These are phyloP conservation scores for Polygonum maritimum DNA, from an alignment of 148 eudicot genomes.

Conservation along the genomic window DNA sequence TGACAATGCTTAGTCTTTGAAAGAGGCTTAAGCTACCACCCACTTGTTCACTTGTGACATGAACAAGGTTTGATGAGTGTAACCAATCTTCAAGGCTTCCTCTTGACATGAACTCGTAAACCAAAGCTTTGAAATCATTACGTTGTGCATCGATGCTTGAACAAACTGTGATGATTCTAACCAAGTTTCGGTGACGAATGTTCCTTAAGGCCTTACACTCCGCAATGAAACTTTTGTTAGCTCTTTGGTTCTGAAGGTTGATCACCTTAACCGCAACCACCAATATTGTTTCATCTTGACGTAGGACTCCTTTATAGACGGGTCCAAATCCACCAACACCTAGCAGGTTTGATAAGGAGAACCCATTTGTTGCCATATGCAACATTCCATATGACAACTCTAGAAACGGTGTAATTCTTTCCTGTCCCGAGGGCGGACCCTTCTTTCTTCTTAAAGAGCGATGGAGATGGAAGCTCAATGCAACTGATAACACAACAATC, in stretches of 20 bases:
- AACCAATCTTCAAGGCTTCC: constrained; percentile 16
- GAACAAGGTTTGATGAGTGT: no score
- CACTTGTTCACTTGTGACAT: background rate
- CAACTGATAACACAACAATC: no score
- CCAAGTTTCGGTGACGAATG: constrained; percentile 17
- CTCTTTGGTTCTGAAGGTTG: constrained; percentile 5
- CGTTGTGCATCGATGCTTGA: constrained; percentile 16
- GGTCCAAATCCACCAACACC: constrained; percentile 20
- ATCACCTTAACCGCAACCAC: constrained; percentile 17
- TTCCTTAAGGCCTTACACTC: constrained; percentile 17
- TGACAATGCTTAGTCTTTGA: constrained; percentile 8
- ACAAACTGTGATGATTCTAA: constrained; percentile 14
- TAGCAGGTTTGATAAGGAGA: constrained; percentile 13
- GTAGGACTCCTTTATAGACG: constrained; percentile 20
- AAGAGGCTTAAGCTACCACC: background rate
- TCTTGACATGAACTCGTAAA: constrained; percentile 16
- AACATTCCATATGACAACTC: constrained; percentile 16
- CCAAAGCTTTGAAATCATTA: constrained; percentile 12
- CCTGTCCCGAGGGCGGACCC: no score
- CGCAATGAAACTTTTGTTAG: constrained; percentile 10
- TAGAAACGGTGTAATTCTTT: background rate
- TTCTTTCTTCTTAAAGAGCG: background rate
- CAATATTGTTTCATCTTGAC: background rate
- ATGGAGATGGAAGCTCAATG: no score
- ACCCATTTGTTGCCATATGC: constrained; percentile 17